These are phyloP conservation scores for Zymoseptoria passerinii DNA, from an alignment of 2,329 filamentous ascomycete genomes.

Conservation along the genomic window DNA sequence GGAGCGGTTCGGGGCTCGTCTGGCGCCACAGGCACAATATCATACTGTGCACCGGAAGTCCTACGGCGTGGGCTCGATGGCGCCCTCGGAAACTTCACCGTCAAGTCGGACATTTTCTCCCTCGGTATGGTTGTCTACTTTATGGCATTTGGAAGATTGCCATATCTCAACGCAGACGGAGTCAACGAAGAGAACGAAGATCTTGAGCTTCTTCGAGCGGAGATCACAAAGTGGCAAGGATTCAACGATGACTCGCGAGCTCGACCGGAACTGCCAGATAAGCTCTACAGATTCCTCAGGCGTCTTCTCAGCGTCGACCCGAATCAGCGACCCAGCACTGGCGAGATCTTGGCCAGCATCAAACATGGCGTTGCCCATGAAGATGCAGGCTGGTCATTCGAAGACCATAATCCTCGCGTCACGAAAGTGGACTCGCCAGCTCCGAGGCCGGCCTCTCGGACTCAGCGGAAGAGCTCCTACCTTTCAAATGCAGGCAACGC, in stretches of 20 bases:
- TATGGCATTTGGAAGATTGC: conserved; percentile 85
- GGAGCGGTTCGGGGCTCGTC: conserved; percentile 77
- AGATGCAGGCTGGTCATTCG: conserved; percentile 21
- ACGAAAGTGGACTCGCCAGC: conserved; percentile 36
- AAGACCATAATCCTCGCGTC: conserved; percentile 30
- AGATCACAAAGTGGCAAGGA: conserved; percentile 81
- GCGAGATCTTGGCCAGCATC: conserved; percentile 73
- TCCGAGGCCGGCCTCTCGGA: conserved; percentile 10
- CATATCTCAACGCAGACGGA: conserved; percentile 74
- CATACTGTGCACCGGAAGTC: conserved; percentile 94
- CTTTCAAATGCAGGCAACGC: conserved; percentile 14
- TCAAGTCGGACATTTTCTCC: conserved; percentile 97
- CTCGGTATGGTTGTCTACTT: conserved; percentile 98
- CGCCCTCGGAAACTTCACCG: conserved; percentile 83
- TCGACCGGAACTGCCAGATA: conserved; percentile 73
- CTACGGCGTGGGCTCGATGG: conserved; percentile 58
- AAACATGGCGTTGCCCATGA: conserved; percentile 46
- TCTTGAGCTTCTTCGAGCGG: conserved; percentile 70
- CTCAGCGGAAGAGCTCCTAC: conserved; percentile 17
- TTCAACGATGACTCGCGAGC: conserved; percentile 55
- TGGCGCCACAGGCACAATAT: conserved; percentile 90
- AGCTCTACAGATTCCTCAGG: conserved; percentile 78
- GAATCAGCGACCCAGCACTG: conserved; percentile 68
- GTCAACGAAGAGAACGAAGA: conserved; percentile 90
- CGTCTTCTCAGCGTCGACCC: conserved; percentile 72